phyloP scores from a whole-genome alignment of 2,329 filamentous ascomycete genomes.

The Xylariaceae sp. region DNA sequence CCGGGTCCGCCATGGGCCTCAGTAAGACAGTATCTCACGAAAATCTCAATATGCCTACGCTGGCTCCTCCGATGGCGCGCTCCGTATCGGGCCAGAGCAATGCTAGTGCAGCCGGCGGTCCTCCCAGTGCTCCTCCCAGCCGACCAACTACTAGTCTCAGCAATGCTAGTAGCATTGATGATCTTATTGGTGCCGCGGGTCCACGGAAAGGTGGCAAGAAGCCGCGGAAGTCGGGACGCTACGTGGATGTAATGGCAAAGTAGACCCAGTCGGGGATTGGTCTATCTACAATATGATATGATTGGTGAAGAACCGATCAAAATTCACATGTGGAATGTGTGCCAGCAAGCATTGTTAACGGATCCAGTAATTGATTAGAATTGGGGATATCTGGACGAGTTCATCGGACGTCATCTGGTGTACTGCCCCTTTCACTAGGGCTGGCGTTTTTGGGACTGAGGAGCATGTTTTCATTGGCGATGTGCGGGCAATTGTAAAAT shows the following conservation, averaged over 20 bases:
- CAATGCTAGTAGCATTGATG: conserved; percentile 91
- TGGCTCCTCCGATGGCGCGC: conserved; percentile 42
- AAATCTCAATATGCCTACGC: conserved; percentile 31
- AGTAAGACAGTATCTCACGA: conserved; percentile 35
- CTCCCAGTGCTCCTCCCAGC: conserved; percentile 54
- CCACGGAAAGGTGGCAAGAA: conserved; percentile 67
- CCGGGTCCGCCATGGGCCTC: conserved; percentile 28
- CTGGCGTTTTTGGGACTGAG: too few relatives aligned
- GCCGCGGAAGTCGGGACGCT: conserved; percentile 77
- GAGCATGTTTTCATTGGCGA: too few relatives aligned
- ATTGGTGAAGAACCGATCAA: not conserved
- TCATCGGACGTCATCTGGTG: too few relatives aligned
- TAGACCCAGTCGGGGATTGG: conserved; percentile 23
- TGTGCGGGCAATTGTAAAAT: too few relatives aligned
- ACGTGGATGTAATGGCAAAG: conserved; percentile 94
- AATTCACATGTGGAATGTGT: not conserved
- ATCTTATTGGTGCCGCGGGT: conserved; percentile 72
- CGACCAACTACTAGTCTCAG: conserved; percentile 78
- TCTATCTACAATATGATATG: not conserved
- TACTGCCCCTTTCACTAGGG: too few relatives aligned
- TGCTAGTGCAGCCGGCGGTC: conserved; percentile 30
- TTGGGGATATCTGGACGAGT: too few relatives aligned
- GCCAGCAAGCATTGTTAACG: too few relatives aligned
- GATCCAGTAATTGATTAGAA: too few relatives aligned
- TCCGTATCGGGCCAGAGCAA: conserved; percentile 46